Conservation (phyloP, 2,329 filamentous ascomycete genomes). For the Pseudocercospora ulei region DNA sequence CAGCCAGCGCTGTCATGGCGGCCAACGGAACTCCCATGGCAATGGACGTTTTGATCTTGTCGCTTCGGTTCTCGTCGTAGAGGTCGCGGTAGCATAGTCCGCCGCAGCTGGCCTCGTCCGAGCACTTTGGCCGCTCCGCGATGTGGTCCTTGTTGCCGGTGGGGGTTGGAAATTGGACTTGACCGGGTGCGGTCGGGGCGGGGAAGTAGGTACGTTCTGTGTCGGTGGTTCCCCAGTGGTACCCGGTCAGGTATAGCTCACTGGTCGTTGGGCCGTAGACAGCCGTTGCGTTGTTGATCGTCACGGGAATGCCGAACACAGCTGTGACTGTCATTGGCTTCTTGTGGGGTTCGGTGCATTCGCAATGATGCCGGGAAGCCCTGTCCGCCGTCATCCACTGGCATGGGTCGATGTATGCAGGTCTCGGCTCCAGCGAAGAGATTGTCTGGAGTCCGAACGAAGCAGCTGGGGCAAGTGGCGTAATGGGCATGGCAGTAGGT, state of each 20-base stretch:
- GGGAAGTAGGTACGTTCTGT: neutral
- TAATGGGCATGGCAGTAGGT: no score
- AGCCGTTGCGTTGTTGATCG: no score
- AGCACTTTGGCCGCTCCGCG: no score
- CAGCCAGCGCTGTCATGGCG: no score
- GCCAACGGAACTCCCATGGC: no score
- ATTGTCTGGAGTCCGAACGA: no score
- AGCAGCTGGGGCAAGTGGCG: no score
- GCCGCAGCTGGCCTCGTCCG: no score
- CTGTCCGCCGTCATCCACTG: no score
- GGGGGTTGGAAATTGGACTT: neutral
- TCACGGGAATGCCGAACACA: neutral
- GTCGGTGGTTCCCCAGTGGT: slow-evolving; percentile 1
- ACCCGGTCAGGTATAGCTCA: neutral
- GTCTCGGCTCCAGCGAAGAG: neutral
- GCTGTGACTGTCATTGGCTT: neutral
- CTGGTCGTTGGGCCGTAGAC: neutral
- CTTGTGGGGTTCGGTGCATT: slow-evolving; percentile 1
- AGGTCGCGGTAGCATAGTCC: no score
- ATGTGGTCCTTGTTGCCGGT: neutral
- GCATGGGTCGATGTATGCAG: neutral
- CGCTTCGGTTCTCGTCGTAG: no score
- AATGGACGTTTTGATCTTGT: no score
- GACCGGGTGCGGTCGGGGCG: neutral
- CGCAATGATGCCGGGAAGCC: neutral